These are phyloP conservation scores for Cylindrotheca closterium DNA, from an alignment of 108 stramenopile species.

Conservation along the genomic window DNA sequence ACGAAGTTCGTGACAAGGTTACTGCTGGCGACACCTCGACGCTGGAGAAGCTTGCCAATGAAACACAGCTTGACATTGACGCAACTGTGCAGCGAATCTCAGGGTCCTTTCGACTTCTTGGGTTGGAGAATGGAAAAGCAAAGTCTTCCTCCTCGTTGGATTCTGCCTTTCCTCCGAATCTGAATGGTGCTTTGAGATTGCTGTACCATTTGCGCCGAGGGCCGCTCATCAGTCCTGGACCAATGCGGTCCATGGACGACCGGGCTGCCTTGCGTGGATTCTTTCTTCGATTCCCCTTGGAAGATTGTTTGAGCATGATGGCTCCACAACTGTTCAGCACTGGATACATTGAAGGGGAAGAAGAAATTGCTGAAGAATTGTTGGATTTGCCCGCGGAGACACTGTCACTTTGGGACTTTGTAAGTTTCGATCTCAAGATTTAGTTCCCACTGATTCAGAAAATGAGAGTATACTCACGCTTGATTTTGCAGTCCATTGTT, in stretches of 20 bases:
- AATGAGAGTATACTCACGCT: too few species aligned
- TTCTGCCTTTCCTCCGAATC: slow-evolving; percentile 61
- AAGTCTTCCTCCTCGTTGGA: slow-evolving; percentile 45
- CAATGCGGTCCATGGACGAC: slow-evolving; percentile 56
- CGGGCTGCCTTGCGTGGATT: slow-evolving; percentile 45
- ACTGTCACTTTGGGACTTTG: slow-evolving; percentile 50
- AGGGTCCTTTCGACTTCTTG: slow-evolving; percentile 55
- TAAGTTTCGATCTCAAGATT: slow-evolving; percentile 19
- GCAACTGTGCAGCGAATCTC: slow-evolving; percentile 58
- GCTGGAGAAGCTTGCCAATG: slow-evolving; percentile 49
- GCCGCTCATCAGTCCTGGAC: slow-evolving; percentile 54
- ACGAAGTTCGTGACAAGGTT: slow-evolving; percentile 24
- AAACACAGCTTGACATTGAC: slow-evolving; percentile 55
- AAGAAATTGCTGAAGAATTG: background rate
- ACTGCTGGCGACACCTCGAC: slow-evolving; percentile 29
- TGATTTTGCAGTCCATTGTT: slow-evolving; percentile 45
- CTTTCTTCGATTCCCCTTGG: slow-evolving; percentile 56
- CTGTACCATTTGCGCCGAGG: slow-evolving; percentile 58
- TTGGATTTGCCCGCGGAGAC: slow-evolving; percentile 35
- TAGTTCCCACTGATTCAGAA: background rate
- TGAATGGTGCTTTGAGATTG: slow-evolving; percentile 40
- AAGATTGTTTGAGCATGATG: slow-evolving; percentile 60
- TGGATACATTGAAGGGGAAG: slow-evolving; percentile 18
- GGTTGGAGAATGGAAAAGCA: slow-evolving; percentile 31
- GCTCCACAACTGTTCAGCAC: slow-evolving; percentile 53